phyloP scores from a whole-genome alignment of 306 rosid species.

The Senna siamea region DNA sequence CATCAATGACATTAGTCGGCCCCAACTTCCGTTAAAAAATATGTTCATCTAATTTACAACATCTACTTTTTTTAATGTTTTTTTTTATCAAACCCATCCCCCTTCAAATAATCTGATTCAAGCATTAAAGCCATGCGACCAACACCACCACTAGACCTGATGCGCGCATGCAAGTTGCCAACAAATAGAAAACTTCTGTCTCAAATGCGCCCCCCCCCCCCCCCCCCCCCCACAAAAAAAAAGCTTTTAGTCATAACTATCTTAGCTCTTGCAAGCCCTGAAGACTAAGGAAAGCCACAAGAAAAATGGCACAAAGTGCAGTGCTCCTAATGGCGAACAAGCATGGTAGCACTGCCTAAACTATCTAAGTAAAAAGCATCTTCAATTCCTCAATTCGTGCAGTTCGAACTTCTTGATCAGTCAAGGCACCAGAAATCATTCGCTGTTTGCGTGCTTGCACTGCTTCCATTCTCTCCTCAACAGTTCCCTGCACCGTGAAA shows the following conservation, averaged over 20 bases:
- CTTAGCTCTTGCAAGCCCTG: conserved; percentile 25
- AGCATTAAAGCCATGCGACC: conserved; percentile 17
- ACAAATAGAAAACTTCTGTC: conserved; percentile 23
- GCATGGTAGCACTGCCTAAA: conserved; percentile 17
- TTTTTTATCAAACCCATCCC: background rate
- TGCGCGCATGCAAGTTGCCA: conserved; percentile 16
- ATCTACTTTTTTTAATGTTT: background rate
- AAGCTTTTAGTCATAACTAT: conserved; percentile 12
- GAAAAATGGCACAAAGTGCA: conserved; percentile 23
- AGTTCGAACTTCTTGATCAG: conserved; percentile 92
- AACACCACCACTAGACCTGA: conserved; percentile 12
- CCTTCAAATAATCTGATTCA: conserved; percentile 10
- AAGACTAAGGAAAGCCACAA: conserved; percentile 11
- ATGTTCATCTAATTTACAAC: conserved; percentile 15
- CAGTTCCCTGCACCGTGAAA: conserved; percentile 71
- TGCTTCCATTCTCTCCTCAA: conserved; percentile 96
- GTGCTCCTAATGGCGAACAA: conserved; percentile 31
- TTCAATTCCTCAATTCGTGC: conserved; percentile 94
- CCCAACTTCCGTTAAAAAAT: background rate
- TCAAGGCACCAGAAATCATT: conserved; percentile 90
- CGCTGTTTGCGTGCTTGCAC: conserved; percentile 93
- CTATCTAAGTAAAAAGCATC: conserved; percentile 78
- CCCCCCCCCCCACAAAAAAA: too few relatives aligned
- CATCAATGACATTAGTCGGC: background rate
- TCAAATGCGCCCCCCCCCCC: conserved; percentile 36